These are phyloP conservation scores for Linum lewisii DNA, from an alignment of 345 rosid genomes.

Conservation along the genomic window DNA sequence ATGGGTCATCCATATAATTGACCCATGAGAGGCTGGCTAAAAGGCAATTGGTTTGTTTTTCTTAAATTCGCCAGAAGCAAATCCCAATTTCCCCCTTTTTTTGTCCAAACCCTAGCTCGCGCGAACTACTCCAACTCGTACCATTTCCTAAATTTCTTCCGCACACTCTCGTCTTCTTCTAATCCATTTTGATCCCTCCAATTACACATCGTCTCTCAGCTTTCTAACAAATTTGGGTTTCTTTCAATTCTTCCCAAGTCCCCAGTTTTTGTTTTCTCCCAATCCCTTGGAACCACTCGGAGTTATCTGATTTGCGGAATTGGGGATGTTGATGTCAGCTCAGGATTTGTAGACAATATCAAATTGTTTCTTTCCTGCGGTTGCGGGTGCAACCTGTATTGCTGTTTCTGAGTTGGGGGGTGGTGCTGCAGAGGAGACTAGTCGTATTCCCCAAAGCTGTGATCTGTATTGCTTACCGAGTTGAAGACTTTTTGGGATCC, in stretches of 20 bases:
- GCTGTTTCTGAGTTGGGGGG: background rate
- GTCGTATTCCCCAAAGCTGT: background rate
- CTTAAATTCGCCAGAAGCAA: no score
- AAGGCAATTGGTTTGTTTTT: no score
- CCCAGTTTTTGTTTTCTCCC: background rate
- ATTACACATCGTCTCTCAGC: background rate
- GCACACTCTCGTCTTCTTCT: background rate
- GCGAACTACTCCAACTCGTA: background rate
- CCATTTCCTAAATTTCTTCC: background rate
- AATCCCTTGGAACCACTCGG: background rate
- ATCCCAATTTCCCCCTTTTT: background rate
- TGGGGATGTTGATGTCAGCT: background rate
- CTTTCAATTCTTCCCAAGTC: background rate
- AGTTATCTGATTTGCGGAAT: background rate
- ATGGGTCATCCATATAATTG: no score
- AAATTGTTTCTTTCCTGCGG: background rate
- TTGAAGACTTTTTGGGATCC: background rate
- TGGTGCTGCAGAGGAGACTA: background rate
- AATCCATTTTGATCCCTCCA: background rate
- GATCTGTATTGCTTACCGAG: background rate
- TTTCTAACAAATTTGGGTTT: background rate
- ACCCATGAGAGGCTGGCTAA: no score
- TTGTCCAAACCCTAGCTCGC: background rate
- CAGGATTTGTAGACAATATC: background rate
- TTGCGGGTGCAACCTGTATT: background rate